Conservation (phyloP, 139 green algal genomes). For the Haematococcus lacustris region DNA sequence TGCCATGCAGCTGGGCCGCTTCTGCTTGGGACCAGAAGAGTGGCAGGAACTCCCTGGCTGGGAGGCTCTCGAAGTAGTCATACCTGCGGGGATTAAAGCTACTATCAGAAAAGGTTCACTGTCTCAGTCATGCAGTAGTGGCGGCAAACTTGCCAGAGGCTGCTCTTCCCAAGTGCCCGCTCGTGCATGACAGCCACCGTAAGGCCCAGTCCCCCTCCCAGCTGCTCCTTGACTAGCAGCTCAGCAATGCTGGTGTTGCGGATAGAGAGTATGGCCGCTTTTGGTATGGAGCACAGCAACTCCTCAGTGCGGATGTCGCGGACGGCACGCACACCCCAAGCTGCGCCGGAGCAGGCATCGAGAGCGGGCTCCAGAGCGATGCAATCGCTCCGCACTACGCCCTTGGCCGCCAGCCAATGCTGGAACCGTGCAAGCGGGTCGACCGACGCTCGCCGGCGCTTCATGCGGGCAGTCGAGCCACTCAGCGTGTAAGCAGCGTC, state of each 20-base stretch:
- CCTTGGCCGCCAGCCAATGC: no score
- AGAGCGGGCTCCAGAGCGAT: no score
- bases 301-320: not conserved
- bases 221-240: conserved; percentile 11
- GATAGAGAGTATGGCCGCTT: not conserved
- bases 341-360: no score
- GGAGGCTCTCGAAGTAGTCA: conserved; percentile 56
- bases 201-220: conserved; percentile 61
- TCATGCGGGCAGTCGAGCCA: no score
- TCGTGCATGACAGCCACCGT: conserved; percentile 70
- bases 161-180: conserved; percentile 16
- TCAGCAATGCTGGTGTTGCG: not conserved
- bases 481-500: no score
- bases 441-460: no score
- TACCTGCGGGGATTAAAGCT: conserved; percentile 27
- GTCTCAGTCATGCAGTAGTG: not conserved
- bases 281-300: not conserved
- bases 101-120: not conserved
- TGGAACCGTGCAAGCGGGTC: no score
- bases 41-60: conserved; percentile 52
- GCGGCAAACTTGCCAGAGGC: conserved; percentile 31
- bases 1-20: conserved; percentile 48
- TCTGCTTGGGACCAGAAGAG: conserved; percentile 61
- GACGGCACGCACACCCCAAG: not conserved
- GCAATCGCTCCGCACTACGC: no score